Evolutionary conservation across 371 early-diverging fungal species (phyloP), one percentile per base, ranked within the genome.

Genomic region (Saksenaea oblongispora): DNA sequence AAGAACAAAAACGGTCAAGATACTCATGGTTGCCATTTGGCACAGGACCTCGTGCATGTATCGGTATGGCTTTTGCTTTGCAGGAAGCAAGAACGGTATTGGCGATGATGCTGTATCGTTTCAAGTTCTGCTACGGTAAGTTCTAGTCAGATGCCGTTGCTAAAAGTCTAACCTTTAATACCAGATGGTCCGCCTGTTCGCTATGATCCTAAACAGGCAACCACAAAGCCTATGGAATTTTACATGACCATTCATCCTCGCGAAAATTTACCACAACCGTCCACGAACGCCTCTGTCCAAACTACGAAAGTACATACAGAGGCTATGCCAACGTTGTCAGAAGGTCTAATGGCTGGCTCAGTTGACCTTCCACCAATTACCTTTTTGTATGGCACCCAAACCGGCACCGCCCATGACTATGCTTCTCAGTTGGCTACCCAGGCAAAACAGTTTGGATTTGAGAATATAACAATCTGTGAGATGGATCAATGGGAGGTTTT

Each of bases 331-430:
- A 56, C 53, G 5, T 27, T 65, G 11, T 44, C 44, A 4, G 31
- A 34, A 22, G 24, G 37, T n/a, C 34, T 41, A 34, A 35, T 47
- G 5, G 41, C 42, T 17, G 39, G 47, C 8, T 22, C 57, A 27
- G 24, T 63, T 11, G 41, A 63, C 0, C 44, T 76, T 17, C 78
- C 83, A 27, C 69, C 78, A 13, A 56, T 79, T 28, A 84, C 84
- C 8, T 70, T 86, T 56, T 62, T 86, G 28, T 86, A 66, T 41
- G 86, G 86, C 59, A 79, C 78, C 2, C 82, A 86, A 63, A 84
- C 86, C 3, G 84, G 84, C 56, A 83, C 82, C 8, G 72, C 86
- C 18, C 79, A 78, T 54, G 86, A 86, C 53, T 86, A 76, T 60
- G 84, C 86, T 2, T 68, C 67, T 7, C 72, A 73, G 36, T 58